Evolutionary conservation across 106 monocot genomes (phyloP), one percentile per base, ranked within the genome.

Genomic region (Cymbidium sinense): DNA sequence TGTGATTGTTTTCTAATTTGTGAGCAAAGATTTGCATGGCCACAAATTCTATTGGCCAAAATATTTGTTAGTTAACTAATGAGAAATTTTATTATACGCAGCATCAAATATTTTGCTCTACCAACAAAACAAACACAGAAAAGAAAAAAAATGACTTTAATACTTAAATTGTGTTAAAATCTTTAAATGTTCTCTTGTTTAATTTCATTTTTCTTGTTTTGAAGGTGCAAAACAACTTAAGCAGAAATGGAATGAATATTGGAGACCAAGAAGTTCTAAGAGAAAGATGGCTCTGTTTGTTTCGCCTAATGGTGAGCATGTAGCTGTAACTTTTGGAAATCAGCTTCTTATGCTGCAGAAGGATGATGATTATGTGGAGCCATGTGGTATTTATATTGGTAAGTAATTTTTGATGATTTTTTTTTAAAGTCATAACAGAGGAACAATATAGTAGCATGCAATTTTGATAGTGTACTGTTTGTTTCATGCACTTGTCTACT

Each of bases 331-430:
- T 72, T 37, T 76, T 41, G 51, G 31, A 55, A 91, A 89, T 77
- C 83, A 70, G 61, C 86, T 94, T 34, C 69, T 80, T 25, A 79
- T 94, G 55, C 64, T 91, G 86, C 80, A 82, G 36, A 89, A 89
- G 83, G 87, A 79, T 20, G 86, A 91, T 78, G 82, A 87, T 44
- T 91, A 91, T 71, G 81, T 74, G 80, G 83, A 86, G 35, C 91
- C 94, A 28, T 91, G 82, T 78, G 94, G 94, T 54, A 36, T 80
- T 34, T 94, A 87, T 78, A 81, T 70, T 6, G 75, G 95, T 95
- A 88, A 84, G 85, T 89, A 34, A 29, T 77, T 23, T 30, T n/a
- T n/a, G n/a, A n/a, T n/a, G n/a, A n/a, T n/a, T n/a, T n/a, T n/a
- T n/a, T 58, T 21, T 20, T 0, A 35, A 39, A 34, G 23, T 37